A percentile compares a stretch with the other conserved stretches of the same genome.
phyloP scores from a whole-genome alignment of 1,284 basidiomycete species.

The Xerocomus amazonicus region DNA sequence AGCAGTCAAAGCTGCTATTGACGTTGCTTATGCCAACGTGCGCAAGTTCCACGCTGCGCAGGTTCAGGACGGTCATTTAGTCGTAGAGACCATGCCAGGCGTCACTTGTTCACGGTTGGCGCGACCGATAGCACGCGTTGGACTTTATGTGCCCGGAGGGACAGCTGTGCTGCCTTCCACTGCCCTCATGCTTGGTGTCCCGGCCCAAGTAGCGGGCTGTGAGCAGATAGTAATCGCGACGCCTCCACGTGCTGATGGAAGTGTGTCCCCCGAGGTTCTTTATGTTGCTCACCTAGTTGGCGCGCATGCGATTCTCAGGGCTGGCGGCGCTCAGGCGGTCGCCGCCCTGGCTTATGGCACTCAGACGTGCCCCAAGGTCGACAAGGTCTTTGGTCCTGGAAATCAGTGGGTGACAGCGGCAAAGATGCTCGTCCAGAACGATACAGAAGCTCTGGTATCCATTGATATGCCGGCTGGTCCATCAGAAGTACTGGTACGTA shows the following conservation, averaged over 20 bases:
- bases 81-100: slow-evolving; percentile 97
- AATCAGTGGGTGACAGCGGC: slow-evolving; percentile 99
- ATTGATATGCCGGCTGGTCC: slow-evolving; percentile 99
- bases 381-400: slow-evolving; percentile 98
- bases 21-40: slow-evolving; percentile 91
- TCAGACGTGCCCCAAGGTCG: slow-evolving; percentile 94
- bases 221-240: slow-evolving; percentile 92
- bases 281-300: slow-evolving; percentile 90
- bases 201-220: slow-evolving; percentile 97
- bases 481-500: slow-evolving; percentile 88
- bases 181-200: slow-evolving; percentile 96
- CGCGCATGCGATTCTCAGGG: slow-evolving; percentile 85
- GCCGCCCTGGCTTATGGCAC: slow-evolving; percentile 98
- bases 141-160: slow-evolving; percentile 96
- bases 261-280: slow-evolving; percentile 91
- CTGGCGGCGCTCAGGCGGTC: slow-evolving; percentile 97
- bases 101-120: slow-evolving; percentile 94
- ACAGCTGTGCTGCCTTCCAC: slow-evolving; percentile 96
- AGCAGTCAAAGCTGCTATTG: slow-evolving; percentile 79
- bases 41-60: slow-evolving; percentile 88
- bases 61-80: slow-evolving; percentile 64
- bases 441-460: slow-evolving; percentile 93
- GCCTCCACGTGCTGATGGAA: slow-evolving; percentile 87
- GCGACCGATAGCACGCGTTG: slow-evolving; percentile 90
- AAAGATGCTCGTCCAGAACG: slow-evolving; percentile 99